Evolutionary conservation across 768 basidiomycete genomes (phyloP).

Genomic region (Bullera alba): DNA sequence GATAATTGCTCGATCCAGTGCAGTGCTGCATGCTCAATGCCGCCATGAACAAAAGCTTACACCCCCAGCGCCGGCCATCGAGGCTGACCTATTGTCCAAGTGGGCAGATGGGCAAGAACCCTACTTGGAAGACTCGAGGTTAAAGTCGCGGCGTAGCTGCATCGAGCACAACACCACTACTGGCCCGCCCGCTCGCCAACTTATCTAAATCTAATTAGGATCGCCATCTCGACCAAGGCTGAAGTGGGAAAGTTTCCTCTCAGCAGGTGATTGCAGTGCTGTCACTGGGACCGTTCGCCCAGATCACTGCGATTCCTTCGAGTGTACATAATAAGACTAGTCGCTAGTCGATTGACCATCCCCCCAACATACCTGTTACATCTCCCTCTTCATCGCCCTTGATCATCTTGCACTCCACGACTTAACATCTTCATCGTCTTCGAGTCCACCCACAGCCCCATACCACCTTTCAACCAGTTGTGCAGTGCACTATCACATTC

Average conservation of each 20-base stretch:
- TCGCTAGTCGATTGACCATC: not conserved
- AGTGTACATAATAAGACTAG: not conserved
- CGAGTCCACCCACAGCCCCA: not conserved
- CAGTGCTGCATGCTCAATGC: too few species aligned
- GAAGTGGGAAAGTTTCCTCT: too few species aligned
- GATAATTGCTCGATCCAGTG: too few species aligned
- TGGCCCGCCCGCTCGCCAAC: not conserved
- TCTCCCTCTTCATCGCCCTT: not conserved
- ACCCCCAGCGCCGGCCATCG: too few species aligned
- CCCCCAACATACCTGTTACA: not conserved
- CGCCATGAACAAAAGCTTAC: too few species aligned
- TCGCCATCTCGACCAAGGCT: constrained; percentile 1
- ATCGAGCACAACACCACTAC: too few species aligned
- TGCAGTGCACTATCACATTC: not conserved
- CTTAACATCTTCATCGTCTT: not conserved
- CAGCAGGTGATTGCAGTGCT: too few species aligned
- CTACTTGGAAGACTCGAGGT: too few species aligned
- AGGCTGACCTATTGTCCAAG: too few species aligned
- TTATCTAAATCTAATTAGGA: not conserved
- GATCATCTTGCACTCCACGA: not conserved
- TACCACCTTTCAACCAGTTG: not conserved
- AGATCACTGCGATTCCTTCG: not conserved
- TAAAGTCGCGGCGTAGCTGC: too few species aligned
- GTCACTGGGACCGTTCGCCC: too few species aligned
- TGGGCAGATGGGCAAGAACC: too few species aligned